A percentile compares a stretch with the other conserved stretches of the same genome.
These are phyloP conservation scores for Zostera marina DNA, from an alignment of 116 monocot species.

Conservation along the genomic window DNA sequence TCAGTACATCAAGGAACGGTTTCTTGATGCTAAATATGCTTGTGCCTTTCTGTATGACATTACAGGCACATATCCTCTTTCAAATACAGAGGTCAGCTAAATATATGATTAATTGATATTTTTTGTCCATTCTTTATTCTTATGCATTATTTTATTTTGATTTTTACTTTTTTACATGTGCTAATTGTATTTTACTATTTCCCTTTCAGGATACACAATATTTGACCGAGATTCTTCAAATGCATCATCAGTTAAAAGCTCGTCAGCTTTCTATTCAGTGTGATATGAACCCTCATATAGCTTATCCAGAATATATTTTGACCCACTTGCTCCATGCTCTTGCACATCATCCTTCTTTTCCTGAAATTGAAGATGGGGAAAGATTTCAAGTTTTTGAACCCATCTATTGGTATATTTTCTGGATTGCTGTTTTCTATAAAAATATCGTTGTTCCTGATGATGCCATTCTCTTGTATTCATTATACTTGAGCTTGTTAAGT, in stretches of 20 bases:
- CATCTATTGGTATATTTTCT: conserved; percentile 45
- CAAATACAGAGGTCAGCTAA: conserved; percentile 47
- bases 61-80: conserved; percentile 31
- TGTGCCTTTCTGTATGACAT: conserved; percentile 77
- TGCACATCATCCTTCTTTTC: conserved; percentile 73
- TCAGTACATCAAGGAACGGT: conserved; percentile 83
- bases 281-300: conserved; percentile 31
- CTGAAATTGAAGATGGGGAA: conserved; percentile 32
- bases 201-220: conserved; percentile 46
- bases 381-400: conserved; percentile 51
- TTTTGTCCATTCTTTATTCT: background rate
- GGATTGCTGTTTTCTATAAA: too few species aligned
- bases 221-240: conserved; percentile 66
- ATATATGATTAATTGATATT: background rate
- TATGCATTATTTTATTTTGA: too few species aligned
- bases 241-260: conserved; percentile 66
- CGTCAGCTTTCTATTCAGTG: conserved; percentile 64
- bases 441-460: too few species aligned
- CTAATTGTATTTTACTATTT: background rate
- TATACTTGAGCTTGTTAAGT: too few species aligned
- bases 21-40: conserved; percentile 86
- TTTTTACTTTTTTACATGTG: background rate
- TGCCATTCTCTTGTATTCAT: too few species aligned
- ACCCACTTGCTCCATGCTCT: conserved; percentile 77
- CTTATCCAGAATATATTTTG: conserved; percentile 87